Evolutionary conservation across 2,329 filamentous ascomycete genomes (phyloP).

Genomic region (Colletotrichum coccodes): DNA sequence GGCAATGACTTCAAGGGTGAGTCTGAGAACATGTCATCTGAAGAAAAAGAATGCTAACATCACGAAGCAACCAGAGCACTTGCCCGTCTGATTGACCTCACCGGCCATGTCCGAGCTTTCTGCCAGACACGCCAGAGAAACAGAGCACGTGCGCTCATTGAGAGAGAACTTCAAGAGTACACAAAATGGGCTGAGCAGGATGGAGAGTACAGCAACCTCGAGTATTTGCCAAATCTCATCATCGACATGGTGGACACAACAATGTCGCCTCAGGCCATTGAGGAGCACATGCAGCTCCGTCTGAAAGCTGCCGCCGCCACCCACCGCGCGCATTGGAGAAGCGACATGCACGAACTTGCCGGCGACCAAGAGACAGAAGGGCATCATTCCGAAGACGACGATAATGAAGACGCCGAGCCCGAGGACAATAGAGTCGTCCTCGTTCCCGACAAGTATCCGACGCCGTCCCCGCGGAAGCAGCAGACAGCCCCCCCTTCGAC

Average conservation of each 20-base stretch:
- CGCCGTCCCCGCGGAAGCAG: conserved; percentile 11
- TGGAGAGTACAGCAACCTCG: conserved; percentile 46
- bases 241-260: conserved; percentile 47
- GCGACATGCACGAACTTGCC: conserved; percentile 26
- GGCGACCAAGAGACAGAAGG: background rate
- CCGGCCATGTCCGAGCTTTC: conserved; percentile 44
- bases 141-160: conserved; percentile 45
- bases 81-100: conserved; percentile 51
- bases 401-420: conserved; percentile 25
- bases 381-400: background rate
- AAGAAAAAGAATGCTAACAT: conserved; percentile 28
- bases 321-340: conserved; percentile 48
- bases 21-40: background rate
- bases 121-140: conserved; percentile 47
- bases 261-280: conserved; percentile 42
- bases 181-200: conserved; percentile 54
- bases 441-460: conserved; percentile 27
- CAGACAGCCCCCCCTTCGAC: background rate
- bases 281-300: conserved; percentile 45
- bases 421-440: conserved; percentile 31
- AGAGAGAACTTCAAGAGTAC: conserved; percentile 46
- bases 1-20: conserved; percentile 49
- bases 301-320: conserved; percentile 47
- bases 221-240: conserved; percentile 50
- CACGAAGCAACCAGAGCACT: conserved; percentile 50